phyloP scores from a whole-genome alignment of 2,329 filamentous ascomycete genomes.

The Neodidymelliopsis sp. region DNA sequence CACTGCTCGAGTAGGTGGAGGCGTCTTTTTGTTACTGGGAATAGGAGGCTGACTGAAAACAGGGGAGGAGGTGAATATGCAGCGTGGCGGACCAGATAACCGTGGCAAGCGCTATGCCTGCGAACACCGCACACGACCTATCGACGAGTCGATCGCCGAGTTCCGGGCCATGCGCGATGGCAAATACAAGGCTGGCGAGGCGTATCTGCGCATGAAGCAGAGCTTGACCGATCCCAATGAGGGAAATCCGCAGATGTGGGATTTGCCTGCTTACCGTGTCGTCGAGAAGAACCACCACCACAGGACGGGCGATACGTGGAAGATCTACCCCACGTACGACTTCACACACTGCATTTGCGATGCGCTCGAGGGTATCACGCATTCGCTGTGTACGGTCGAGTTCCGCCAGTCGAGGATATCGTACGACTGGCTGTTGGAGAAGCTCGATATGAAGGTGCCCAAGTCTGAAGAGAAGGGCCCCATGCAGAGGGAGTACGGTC shows the following conservation, averaged over 20 bases:
- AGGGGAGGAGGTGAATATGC: conserved; percentile 82
- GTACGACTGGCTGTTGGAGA: conserved; percentile 90
- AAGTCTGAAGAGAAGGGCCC: conserved; percentile 62
- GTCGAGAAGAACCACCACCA: conserved; percentile 76
- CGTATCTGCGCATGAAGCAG: conserved; percentile 93
- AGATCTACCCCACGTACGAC: conserved; percentile 94
- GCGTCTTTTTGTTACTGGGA: background rate
- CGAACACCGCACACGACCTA: conserved; percentile 75
- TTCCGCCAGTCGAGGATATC: conserved; percentile 84
- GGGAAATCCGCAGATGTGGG: conserved; percentile 96
- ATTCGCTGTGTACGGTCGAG: conserved; percentile 92
- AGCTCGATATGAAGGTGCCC: conserved; percentile 79
- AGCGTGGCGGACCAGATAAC: conserved; percentile 79
- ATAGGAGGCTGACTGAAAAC: conserved; percentile 1
- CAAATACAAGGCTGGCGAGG: conserved; percentile 84
- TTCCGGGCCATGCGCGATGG: conserved; percentile 92
- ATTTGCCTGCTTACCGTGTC: conserved; percentile 88
- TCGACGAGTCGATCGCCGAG: conserved; percentile 79
- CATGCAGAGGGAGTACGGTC: conserved; percentile 87
- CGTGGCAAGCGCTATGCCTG: conserved; percentile 78
- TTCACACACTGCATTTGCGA: conserved; percentile 92
- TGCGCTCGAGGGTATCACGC: conserved; percentile 89
- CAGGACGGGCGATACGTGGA: conserved; percentile 83
- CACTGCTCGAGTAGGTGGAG: conserved; percentile 70
- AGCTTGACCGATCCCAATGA: conserved; percentile 67